These are phyloP conservation scores for Hypoxylon perforatum DNA, from an alignment of 495 filamentous ascomycete genomes.

Conservation along the genomic window DNA sequence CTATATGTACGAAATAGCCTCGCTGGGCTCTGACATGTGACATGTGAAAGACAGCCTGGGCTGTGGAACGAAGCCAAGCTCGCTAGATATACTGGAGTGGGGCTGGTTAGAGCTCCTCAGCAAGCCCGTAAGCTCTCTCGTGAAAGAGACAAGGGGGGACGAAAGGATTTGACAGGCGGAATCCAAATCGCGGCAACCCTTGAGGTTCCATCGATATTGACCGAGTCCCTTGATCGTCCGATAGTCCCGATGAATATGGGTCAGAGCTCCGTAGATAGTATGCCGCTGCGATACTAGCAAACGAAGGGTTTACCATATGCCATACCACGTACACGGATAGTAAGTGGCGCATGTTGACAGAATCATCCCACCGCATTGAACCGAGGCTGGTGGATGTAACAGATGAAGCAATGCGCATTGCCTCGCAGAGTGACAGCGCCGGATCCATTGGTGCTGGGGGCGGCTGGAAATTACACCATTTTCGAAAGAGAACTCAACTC, in stretches of 20 bases:
- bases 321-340: slow-evolving; percentile 7
- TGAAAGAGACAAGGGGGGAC: slow-evolving; percentile 10
- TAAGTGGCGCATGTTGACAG: slow-evolving; percentile 13
- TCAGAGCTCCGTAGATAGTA: too few species aligned
- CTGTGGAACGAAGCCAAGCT: slow-evolving; percentile 4
- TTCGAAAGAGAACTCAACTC: too few species aligned
- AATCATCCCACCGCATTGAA: slow-evolving; percentile 14
- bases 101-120: slow-evolving; percentile 3
- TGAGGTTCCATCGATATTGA: slow-evolving; percentile 23
- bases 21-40: slow-evolving; percentile 1
- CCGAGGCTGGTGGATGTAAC: slow-evolving; percentile 26
- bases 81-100: slow-evolving; percentile 1
- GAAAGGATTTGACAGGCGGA: slow-evolving; percentile 8
- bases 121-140: slow-evolving; percentile 8
- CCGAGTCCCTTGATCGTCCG: slow-evolving; percentile 20
- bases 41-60: slow-evolving; percentile 35
- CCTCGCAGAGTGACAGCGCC: slow-evolving; percentile 6
- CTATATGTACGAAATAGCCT: neutral
- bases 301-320: too few species aligned
- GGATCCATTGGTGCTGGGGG: slow-evolving; percentile 13
- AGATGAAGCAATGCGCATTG: neutral
- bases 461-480: neutral
- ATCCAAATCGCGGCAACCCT: slow-evolving; percentile 27
- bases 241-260: slow-evolving; percentile 9
- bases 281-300: slow-evolving; percentile 8